Evolutionary conservation across 495 filamentous ascomycete genomes (phyloP).

Genomic region (Ramalina peruviana): DNA sequence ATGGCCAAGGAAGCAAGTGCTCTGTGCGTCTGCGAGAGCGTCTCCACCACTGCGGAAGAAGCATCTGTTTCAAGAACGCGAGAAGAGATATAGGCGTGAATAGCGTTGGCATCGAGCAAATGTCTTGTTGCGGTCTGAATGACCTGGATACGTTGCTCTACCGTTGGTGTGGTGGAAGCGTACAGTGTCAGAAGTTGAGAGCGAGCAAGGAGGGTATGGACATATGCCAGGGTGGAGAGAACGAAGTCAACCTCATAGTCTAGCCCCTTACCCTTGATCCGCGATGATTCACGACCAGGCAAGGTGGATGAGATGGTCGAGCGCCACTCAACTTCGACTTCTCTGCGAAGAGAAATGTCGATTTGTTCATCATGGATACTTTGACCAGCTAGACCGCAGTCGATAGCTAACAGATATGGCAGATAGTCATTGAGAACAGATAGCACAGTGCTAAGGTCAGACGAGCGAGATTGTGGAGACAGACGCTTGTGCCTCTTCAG

Average conservation of each 20-base stretch:
- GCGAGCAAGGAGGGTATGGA: slow-evolving; percentile 56
- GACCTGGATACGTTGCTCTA: slow-evolving; percentile 51
- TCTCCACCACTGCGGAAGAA: slow-evolving; percentile 33
- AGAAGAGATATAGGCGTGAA: slow-evolving; percentile 52
- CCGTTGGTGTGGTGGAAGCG: slow-evolving; percentile 43
- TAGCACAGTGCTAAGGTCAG: slow-evolving; percentile 53
- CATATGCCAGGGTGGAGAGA: slow-evolving; percentile 61
- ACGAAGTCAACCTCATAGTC: slow-evolving; percentile 73
- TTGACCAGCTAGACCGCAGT: slow-evolving; percentile 46
- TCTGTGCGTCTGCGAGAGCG: slow-evolving; percentile 47
- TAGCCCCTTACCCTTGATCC: slow-evolving; percentile 56
- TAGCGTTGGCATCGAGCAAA: slow-evolving; percentile 64
- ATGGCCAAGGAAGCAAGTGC: slow-evolving; percentile 62
- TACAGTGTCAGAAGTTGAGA: slow-evolving; percentile 38
- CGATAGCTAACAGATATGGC: slow-evolving; percentile 62
- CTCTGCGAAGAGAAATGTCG: slow-evolving; percentile 45
- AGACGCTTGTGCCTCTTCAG: slow-evolving; percentile 76
- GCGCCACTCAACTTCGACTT: slow-evolving; percentile 67
- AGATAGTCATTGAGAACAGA: slow-evolving; percentile 58
- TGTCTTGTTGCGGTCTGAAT: slow-evolving; percentile 63
- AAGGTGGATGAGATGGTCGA: slow-evolving; percentile 51
- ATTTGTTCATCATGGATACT: slow-evolving; percentile 41
- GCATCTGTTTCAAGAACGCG: slow-evolving; percentile 3
- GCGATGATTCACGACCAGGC: slow-evolving; percentile 43
- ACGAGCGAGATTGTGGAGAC: slow-evolving; percentile 45